These are phyloP conservation scores for Taxawa tesnikishii DNA, from an alignment of 2,329 filamentous ascomycete species.

Conservation along the genomic window DNA sequence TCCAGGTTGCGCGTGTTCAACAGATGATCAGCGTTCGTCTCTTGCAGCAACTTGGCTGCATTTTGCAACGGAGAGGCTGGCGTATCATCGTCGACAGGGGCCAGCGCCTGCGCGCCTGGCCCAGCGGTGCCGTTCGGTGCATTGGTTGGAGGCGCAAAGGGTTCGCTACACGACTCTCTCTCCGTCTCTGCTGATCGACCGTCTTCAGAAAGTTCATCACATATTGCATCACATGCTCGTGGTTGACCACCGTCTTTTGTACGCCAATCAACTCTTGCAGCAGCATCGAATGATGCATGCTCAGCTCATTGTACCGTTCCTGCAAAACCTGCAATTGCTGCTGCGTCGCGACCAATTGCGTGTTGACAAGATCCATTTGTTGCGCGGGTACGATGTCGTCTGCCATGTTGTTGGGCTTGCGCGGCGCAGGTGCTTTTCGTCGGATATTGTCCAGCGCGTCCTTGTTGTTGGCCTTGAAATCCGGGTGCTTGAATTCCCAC, in stretches of 20 bases:
- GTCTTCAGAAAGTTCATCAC: constrained; percentile 57
- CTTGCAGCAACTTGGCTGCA: constrained; percentile 52
- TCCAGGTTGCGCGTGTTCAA: constrained; percentile 53
- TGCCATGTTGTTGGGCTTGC: constrained; percentile 54
- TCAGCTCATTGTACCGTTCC: constrained; percentile 71
- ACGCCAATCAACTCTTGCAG: constrained; percentile 52
- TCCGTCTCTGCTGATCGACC: constrained; percentile 50
- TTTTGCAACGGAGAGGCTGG: constrained; percentile 57
- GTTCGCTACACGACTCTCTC: constrained; percentile 42
- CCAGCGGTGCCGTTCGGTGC: constrained; percentile 22
- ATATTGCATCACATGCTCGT: constrained; percentile 59
- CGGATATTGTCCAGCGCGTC: constrained; percentile 94
- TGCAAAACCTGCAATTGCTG: constrained; percentile 84
- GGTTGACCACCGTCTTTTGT: constrained; percentile 59
- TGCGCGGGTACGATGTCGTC: constrained; percentile 71
- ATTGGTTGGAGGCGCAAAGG: constrained; percentile 22
- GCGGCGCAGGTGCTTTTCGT: constrained; percentile 82
- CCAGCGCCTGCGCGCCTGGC: constrained; percentile 1
- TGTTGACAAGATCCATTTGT: constrained; percentile 79
- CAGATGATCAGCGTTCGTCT: constrained; percentile 53
- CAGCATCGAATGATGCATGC: constrained; percentile 51
- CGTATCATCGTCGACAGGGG: constrained; percentile 43
- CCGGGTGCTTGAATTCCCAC: constrained; percentile 96
- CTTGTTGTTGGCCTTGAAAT: constrained; percentile 92
- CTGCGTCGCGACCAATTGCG: constrained; percentile 78